Conservation (phyloP, 208 protist species). For the Plasmodiophora brassicae region DNA sequence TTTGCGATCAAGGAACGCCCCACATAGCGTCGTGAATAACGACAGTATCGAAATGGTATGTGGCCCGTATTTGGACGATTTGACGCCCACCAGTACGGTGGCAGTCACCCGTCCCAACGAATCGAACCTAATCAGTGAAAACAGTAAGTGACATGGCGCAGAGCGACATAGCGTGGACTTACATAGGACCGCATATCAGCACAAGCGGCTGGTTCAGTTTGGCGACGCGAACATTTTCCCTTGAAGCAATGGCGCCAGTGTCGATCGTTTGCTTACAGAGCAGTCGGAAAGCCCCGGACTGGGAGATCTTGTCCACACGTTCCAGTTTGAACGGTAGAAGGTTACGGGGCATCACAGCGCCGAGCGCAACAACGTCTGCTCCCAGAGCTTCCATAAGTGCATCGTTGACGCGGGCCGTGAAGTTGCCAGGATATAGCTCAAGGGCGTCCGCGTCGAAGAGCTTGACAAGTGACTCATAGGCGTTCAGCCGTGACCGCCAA, state of each 20-base stretch:
- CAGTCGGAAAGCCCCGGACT: neutral
- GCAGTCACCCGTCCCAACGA: neutral
- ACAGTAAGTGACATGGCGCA: neutral
- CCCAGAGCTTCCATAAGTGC: neutral
- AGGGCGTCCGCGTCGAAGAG: neutral
- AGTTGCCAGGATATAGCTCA: neutral
- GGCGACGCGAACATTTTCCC: neutral
- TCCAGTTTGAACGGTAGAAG: neutral
- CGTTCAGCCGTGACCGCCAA: neutral
- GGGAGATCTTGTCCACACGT: neutral
- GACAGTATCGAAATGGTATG: neutral
- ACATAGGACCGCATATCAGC: neutral
- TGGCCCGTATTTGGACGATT: neutral
- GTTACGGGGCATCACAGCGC: neutral
- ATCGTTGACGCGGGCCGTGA: neutral
- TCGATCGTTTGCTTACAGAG: conserved; percentile 5
- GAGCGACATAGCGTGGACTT: neutral
- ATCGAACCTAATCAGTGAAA: neutral
- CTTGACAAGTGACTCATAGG: neutral
- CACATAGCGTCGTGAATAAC: neutral
- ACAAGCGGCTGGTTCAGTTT: neutral
- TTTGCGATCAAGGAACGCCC: neutral
- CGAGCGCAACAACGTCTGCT: neutral
- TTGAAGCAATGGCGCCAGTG: neutral
- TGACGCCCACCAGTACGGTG: neutral